Evolutionary conservation across 2,329 filamentous ascomycete genomes (phyloP).

Genomic region (Metarhizium robertsii): DNA sequence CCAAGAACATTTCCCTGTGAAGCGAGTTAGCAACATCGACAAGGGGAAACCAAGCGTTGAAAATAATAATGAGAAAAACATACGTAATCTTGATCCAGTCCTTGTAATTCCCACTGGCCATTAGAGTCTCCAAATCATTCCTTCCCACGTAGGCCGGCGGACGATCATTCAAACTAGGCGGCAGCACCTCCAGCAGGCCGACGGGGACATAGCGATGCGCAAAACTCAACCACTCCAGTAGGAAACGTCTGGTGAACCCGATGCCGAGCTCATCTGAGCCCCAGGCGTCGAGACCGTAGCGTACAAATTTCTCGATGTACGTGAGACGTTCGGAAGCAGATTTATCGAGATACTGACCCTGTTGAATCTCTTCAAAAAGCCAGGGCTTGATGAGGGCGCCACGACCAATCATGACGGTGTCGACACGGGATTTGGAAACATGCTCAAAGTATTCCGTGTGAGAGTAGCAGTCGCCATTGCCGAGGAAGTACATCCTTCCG

Average conservation of each 20-base stretch:
- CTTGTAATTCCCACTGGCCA: conserved; percentile 83
- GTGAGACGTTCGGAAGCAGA: conserved; percentile 75
- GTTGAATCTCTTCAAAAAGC: conserved; percentile 94
- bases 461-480: conserved; percentile 94
- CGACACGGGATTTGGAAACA: conserved; percentile 68
- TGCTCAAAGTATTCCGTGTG: conserved; percentile 79
- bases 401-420: conserved; percentile 94
- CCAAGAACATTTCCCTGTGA: conserved; percentile 89
- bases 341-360: conserved; percentile 92
- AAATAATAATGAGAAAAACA: conserved; percentile 21
- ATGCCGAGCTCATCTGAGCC: conserved; percentile 91
- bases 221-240: conserved; percentile 95
- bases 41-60: neutral
- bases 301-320: conserved; percentile 82
- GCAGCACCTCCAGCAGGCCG: conserved; percentile 78
- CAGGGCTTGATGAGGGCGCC: conserved; percentile 96
- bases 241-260: conserved; percentile 80
- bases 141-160: conserved; percentile 76
- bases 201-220: conserved; percentile 84
- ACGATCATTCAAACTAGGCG: conserved; percentile 80
- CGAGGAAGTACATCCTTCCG: conserved; percentile 78
- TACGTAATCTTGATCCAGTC: conserved; percentile 99
- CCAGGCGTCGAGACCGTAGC: conserved; percentile 89
- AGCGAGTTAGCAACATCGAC: conserved; percentile 8
- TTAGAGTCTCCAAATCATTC: conserved; percentile 86